These are phyloP conservation scores for Epichloe gansuensis DNA, from an alignment of 2,329 filamentous ascomycete genomes.

Conservation along the genomic window DNA sequence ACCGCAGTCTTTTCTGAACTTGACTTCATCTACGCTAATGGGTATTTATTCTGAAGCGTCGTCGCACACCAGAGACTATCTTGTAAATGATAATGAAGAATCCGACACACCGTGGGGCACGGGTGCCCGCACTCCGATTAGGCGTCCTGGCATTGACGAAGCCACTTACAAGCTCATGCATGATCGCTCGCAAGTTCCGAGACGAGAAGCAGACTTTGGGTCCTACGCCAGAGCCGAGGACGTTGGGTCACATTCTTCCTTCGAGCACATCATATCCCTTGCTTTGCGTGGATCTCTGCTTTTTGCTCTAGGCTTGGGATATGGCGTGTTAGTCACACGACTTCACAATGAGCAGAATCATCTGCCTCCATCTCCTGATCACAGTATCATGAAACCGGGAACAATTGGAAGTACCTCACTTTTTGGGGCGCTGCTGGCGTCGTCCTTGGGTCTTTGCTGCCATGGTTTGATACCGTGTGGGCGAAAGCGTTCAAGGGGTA, in stretches of 20 bases:
- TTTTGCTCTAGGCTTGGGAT: conserved; percentile 68
- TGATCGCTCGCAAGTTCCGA: conserved; percentile 23
- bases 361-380: conserved; percentile 46
- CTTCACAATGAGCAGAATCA: conserved; percentile 57
- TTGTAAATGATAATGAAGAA: conserved; percentile 35
- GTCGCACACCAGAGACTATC: conserved; percentile 34
- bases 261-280: conserved; percentile 32
- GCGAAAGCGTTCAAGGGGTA: conserved; percentile 37
- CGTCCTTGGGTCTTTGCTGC: conserved; percentile 64
- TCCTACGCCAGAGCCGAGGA: conserved; percentile 10
- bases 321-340: conserved; percentile 70
- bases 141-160: conserved; percentile 31
- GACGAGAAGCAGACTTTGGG: conserved; percentile 24
- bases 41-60: conserved; percentile 75
- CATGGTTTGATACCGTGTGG: conserved; percentile 73
- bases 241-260: conserved; percentile 14
- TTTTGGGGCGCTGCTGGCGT: conserved; percentile 79
- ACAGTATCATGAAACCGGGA: conserved; percentile 25
- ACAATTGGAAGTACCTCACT: conserved; percentile 54
- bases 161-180: conserved; percentile 32
- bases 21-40: conserved; percentile 79
- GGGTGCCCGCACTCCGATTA: conserved; percentile 57
- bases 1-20: conserved; percentile 68
- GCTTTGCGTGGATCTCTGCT: conserved; percentile 50
- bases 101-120: conserved; percentile 65